Evolutionary conservation across 352 stramenopile genomes (phyloP), one percentile per base, ranked within the genome.

Genomic region (Phytophthora hibernalis): DNA sequence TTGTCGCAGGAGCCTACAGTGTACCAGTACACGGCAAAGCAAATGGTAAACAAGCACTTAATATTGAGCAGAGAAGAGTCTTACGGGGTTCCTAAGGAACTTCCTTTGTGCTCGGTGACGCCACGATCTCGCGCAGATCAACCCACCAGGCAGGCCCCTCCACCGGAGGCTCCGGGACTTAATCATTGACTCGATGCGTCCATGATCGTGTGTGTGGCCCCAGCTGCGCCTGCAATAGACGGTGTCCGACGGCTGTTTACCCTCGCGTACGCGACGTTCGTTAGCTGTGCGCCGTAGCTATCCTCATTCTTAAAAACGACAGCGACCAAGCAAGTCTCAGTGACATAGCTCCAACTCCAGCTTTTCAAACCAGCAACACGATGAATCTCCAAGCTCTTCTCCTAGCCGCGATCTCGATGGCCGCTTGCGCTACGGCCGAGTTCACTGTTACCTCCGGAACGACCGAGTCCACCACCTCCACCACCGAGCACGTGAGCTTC

Each of bases 371-470:
- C 12, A 13, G 8, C 28, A 9, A 11, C 28, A 12, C 12, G 8
- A 33, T 33, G 28, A 70, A 61, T 51, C 20, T 71, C 21, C 51
- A 53, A 38, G 50, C 67, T 26, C 43, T 64, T 51, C 37, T 75
- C 31, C 31, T 68, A 20, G 44, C 50, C 16, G 62, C 56, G 20
- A 50, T 52, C 33, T 61, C 52, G 24, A 47, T 69, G 37, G 37
- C 53, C 12, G 45, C 56, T 35, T n/a, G 18, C 9, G 26, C 54
- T 47, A 40, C 43, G 4, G 62, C 67, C 5, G 54, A 68, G 6
- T 79, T 76, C 55, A 68, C 62, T 15, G 62, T 79, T 37, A 61
- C 62, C 4, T 52, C 71, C 1, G 63, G 21, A 35, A 59, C 61
- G 10, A 68, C 62, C 10, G 38, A 64, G 18, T 51, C 61, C 33